Conservation (phyloP, 2,329 filamentous ascomycete genomes). For the Alternaria viburni region DNA sequence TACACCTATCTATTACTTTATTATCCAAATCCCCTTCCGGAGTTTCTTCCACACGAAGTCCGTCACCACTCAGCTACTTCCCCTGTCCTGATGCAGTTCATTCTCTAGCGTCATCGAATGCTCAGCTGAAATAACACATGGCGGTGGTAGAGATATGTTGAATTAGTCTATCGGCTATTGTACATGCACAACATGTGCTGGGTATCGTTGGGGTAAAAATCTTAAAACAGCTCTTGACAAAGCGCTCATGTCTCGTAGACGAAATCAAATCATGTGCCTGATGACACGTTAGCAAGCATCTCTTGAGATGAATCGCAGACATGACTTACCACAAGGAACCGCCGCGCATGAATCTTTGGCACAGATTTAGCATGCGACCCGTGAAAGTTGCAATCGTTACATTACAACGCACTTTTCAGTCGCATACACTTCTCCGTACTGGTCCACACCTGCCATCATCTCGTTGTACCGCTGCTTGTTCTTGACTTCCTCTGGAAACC, state of each 20-base stretch:
- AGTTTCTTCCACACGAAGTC: background rate
- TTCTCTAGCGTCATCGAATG: background rate
- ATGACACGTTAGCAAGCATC: background rate
- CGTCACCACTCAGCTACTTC: background rate
- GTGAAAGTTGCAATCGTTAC: constrained; percentile 42
- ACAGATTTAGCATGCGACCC: background rate
- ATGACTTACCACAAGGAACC: constrained; percentile 19
- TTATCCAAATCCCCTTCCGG: background rate
- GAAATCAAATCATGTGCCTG: background rate
- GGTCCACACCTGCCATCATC: constrained; percentile 73
- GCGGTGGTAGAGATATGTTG: background rate
- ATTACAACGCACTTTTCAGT: constrained; percentile 65
- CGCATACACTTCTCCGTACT: constrained; percentile 71
- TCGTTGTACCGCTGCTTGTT: constrained; percentile 70
- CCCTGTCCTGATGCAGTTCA: background rate
- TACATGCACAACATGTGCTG: background rate
- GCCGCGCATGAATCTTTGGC: constrained; percentile 23
- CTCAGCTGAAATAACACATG: background rate
- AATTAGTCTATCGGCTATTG: background rate
- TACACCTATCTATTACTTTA: background rate
- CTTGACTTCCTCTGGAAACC: constrained; percentile 77
- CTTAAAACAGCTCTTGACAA: background rate
- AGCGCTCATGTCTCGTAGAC: background rate
- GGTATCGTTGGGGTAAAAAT: background rate
- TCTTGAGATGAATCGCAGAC: background rate